Percentiles rank a stretch among this genome's conserved stretches.
Conservation (phyloP, 192 early-diverging fungal genomes). For the Linnemannia exigua region DNA sequence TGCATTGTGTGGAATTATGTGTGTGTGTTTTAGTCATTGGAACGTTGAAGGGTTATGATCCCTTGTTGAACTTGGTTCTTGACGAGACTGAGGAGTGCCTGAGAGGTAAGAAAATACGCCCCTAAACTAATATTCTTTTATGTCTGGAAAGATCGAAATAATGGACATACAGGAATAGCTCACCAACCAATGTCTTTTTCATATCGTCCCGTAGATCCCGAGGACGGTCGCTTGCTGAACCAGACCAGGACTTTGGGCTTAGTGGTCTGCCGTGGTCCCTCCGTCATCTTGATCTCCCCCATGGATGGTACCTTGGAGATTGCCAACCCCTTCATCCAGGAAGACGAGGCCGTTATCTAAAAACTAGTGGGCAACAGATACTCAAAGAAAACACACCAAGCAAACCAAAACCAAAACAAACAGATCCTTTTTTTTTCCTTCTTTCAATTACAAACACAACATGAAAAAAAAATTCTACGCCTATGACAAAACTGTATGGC, state of each 20-base stretch:
- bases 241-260: constrained; percentile 84
- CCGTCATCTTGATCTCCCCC: constrained; percentile 92
- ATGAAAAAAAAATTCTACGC: not conserved
- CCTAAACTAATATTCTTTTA: not conserved
- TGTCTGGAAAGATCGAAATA: not conserved
- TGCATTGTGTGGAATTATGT: too few species aligned
- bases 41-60: constrained; percentile 93
- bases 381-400: not conserved
- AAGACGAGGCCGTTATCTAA: constrained; percentile 40
- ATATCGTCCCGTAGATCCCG: constrained; percentile 56
- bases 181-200: not conserved
- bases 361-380: not conserved
- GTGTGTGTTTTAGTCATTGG: constrained; percentile 81
- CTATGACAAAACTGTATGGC: too few species aligned
- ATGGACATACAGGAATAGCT: not conserved
- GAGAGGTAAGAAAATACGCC: constrained; percentile 64
- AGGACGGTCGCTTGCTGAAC: constrained; percentile 59
- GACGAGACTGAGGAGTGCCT: constrained; percentile 92
- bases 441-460: not conserved
- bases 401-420: constrained; percentile 2
- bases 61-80: constrained; percentile 92
- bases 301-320: constrained; percentile 93
- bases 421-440: not conserved
- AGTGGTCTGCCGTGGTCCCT: constrained; percentile 90
- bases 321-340: constrained; percentile 86